phyloP scores from a whole-genome alignment of 495 filamentous ascomycete genomes.

The Penicillium atrosanguineum region DNA sequence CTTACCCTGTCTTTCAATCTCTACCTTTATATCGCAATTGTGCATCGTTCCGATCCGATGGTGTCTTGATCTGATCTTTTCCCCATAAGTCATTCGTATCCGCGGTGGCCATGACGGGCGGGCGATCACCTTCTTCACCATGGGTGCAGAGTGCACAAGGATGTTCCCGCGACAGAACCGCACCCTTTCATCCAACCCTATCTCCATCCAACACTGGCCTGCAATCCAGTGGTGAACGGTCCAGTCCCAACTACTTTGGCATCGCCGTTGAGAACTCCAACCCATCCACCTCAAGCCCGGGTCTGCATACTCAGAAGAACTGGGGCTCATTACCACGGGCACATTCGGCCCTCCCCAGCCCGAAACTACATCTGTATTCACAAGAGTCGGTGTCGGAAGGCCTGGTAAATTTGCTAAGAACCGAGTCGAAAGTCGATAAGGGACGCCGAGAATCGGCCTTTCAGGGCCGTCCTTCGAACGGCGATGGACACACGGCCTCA shows the following conservation, averaged over 20 bases:
- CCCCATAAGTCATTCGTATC: slow-evolving; percentile 2
- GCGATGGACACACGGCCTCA: slow-evolving; percentile 6
- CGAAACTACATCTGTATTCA: slow-evolving; percentile 65
- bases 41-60: slow-evolving; percentile 5
- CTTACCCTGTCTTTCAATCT: background rate
- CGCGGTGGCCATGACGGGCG: slow-evolving; percentile 43
- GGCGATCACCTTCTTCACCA: slow-evolving; percentile 45
- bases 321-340: slow-evolving; percentile 70
- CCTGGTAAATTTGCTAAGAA: slow-evolving; percentile 54
- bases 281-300: slow-evolving; percentile 55
- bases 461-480: slow-evolving; percentile 18
- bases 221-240: slow-evolving; percentile 38
- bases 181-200: slow-evolving; percentile 26
- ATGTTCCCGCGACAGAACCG: slow-evolving; percentile 21
- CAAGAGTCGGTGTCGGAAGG: slow-evolving; percentile 76
- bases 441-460: slow-evolving; percentile 20
- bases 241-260: slow-evolving; percentile 83
- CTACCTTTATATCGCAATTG: background rate
- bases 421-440: slow-evolving; percentile 25
- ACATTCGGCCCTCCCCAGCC: slow-evolving; percentile 65
- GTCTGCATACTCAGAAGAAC: slow-evolving; percentile 58
- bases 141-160: slow-evolving; percentile 39
- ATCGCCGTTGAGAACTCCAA: slow-evolving; percentile 63
- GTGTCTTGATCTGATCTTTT: slow-evolving; percentile 9
- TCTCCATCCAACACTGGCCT: slow-evolving; percentile 43